A percentile compares a stretch with the other conserved stretches of the same genome.
These are phyloP conservation scores for Candida arabinofermentans DNA, from an alignment of 805 yeast species.

Conservation along the genomic window DNA sequence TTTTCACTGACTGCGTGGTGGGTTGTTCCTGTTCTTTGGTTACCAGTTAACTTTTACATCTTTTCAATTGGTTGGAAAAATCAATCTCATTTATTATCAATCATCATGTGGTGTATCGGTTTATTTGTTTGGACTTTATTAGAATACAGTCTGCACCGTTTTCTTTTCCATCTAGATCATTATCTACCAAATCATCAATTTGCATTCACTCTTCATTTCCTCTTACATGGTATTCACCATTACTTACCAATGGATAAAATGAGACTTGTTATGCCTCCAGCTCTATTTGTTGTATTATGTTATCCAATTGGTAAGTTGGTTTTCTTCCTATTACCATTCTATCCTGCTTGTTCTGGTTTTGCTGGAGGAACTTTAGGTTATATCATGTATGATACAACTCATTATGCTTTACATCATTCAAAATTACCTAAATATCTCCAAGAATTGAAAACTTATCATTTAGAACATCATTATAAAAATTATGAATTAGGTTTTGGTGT, in stretches of 20 bases:
- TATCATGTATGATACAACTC: constrained; percentile 88
- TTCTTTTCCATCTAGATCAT: constrained; percentile 87
- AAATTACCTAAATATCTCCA: constrained; percentile 74
- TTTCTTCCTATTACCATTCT: constrained; percentile 70
- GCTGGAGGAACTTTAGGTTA: constrained; percentile 97
- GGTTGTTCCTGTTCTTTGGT: constrained; percentile 84
- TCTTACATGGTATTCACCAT: constrained; percentile 95
- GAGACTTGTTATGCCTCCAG: constrained; percentile 95
- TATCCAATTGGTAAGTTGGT: constrained; percentile 80
- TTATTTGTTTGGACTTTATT: constrained; percentile 88
- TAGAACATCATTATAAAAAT: constrained; percentile 97
- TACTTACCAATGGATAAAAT: constrained; percentile 94
- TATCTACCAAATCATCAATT: constrained; percentile 76
- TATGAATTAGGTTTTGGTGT: constrained; percentile 97
- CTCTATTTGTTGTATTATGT: constrained; percentile 67
- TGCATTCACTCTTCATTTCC: constrained; percentile 79
- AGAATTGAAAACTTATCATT: constrained; percentile 80
- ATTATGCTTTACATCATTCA: constrained; percentile 88
- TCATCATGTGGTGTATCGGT: constrained; percentile 71
- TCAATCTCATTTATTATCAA: constrained; percentile 45
- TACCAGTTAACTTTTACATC: constrained; percentile 69
- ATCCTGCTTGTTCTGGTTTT: constrained; percentile 86
- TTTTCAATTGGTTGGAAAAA: constrained; percentile 54
- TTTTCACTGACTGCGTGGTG: constrained; percentile 91
- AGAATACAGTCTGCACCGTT: constrained; percentile 86